Evolutionary conservation across 2,329 filamentous ascomycete species (phyloP).

Genomic region (Aspergillus awamori): DNA sequence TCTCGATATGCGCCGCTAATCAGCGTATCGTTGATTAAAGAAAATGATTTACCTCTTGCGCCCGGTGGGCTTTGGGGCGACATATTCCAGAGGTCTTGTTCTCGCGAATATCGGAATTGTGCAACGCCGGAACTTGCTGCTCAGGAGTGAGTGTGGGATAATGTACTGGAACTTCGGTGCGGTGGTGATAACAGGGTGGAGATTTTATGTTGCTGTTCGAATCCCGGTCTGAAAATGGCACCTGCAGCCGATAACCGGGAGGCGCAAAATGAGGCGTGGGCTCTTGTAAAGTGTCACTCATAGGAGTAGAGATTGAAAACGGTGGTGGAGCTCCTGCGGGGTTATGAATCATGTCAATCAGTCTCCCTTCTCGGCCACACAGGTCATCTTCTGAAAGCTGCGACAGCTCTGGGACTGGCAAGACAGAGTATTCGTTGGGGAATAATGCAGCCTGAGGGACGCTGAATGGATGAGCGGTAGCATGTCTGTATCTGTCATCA

Average conservation of each 20-base stretch:
- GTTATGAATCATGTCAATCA: constrained; percentile 34
- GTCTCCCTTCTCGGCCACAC: constrained; percentile 36
- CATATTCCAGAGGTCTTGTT: constrained; percentile 36
- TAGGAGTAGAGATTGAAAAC: constrained; percentile 34
- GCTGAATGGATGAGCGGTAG: constrained; percentile 25
- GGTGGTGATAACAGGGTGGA: constrained; percentile 24
- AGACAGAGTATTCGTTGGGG: constrained; percentile 34
- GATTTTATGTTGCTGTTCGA: constrained; percentile 34
- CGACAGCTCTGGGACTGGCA: constrained; percentile 38
- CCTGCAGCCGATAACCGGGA: constrained; percentile 37
- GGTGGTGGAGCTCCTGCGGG: constrained; percentile 31
- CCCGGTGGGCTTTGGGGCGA: constrained; percentile 43
- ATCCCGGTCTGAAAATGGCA: constrained; percentile 37
- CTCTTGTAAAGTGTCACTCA: constrained; percentile 40
- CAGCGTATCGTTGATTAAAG: too few species aligned
- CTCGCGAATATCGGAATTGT: constrained; percentile 36
- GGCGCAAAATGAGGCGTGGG: constrained; percentile 35
- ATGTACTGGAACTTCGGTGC: constrained; percentile 21
- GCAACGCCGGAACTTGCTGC: constrained; percentile 33
- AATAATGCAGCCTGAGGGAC: constrained; percentile 32
- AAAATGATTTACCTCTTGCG: constrained; percentile 38
- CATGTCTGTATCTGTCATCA: constrained; percentile 24
- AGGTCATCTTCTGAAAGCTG: constrained; percentile 37
- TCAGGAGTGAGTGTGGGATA: constrained; percentile 34
- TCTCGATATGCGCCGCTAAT: not conserved